Conservation (phyloP, 2,329 filamentous ascomycete species). For the Alternaria angustiovoidea region DNA sequence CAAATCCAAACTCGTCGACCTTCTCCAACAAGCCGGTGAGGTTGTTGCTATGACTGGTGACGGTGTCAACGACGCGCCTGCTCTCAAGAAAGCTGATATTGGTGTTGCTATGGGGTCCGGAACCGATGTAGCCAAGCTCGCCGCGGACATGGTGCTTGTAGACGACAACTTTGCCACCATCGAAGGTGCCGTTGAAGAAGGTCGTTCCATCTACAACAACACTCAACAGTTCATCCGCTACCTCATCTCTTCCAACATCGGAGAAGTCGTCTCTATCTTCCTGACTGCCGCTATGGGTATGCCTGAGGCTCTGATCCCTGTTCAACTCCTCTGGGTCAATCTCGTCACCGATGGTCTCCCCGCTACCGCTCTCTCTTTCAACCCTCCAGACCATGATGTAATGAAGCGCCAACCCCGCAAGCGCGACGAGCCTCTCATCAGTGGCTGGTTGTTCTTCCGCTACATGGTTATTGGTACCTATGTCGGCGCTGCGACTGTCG, state of each 20-base stretch:
- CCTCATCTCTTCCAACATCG: constrained; percentile 98
- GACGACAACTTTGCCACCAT: constrained; percentile 99
- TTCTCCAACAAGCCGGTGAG: constrained; percentile 89
- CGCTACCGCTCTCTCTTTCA: constrained; percentile 95
- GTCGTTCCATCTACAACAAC: constrained; percentile 99
- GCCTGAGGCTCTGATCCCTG: constrained; percentile 95
- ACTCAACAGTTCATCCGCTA: constrained; percentile 99
- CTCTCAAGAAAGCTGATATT: constrained; percentile 98
- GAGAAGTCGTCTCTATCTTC: constrained; percentile 99
- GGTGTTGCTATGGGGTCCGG: constrained; percentile 98
- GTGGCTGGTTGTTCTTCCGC: constrained; percentile 96
- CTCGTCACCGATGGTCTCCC: constrained; percentile 96
- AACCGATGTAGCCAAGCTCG: constrained; percentile 95
- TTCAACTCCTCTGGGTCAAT: constrained; percentile 98
- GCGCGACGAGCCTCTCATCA: constrained; percentile 90
- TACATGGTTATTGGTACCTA: constrained; percentile 97
- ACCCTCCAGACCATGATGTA: constrained; percentile 97
- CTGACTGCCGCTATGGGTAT: constrained; percentile 94
- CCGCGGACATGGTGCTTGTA: constrained; percentile 97
- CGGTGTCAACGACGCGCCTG: constrained; percentile 97
- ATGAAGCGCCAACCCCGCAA: constrained; percentile 93
- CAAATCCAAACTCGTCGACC: constrained; percentile 97
- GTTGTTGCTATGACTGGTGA: constrained; percentile 99
- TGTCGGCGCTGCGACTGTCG: constrained; percentile 92
- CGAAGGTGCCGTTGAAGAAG: constrained; percentile 93